A percentile compares a stretch with the other conserved stretches of the same genome.
Conservation (phyloP, 805 yeast genomes). For the Groenewaldozyma tartarivorans region DNA sequence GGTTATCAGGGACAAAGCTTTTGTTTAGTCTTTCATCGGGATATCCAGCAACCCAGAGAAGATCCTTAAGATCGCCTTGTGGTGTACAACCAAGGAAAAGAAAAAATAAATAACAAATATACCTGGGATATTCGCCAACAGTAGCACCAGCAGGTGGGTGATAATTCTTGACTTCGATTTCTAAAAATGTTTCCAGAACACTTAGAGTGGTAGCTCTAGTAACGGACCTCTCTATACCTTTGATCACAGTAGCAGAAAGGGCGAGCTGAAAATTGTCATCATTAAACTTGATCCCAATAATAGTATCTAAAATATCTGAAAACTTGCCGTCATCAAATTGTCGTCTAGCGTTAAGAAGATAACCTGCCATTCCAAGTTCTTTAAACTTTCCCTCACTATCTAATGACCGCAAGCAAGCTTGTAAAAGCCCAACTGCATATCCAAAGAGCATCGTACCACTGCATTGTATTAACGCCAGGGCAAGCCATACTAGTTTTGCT, state of each 20-base stretch:
- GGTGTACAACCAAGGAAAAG: slow-evolving; percentile 19
- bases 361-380: slow-evolving; percentile 9
- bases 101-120: slow-evolving; percentile 19
- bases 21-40: slow-evolving; percentile 16
- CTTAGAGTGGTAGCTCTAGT: slow-evolving; percentile 16
- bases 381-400: slow-evolving; percentile 19
- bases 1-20: not conserved
- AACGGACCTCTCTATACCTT: slow-evolving; percentile 18
- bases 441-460: slow-evolving; percentile 13
- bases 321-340: slow-evolving; percentile 11
- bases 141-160: slow-evolving; percentile 4
- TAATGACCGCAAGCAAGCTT: slow-evolving; percentile 13
- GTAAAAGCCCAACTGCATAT: slow-evolving; percentile 15
- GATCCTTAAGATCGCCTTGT: slow-evolving; percentile 15
- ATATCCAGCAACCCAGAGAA: slow-evolving; percentile 22
- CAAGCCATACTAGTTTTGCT: slow-evolving; percentile 42
- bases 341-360: slow-evolving; percentile 7
- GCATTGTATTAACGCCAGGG: slow-evolving; percentile 13
- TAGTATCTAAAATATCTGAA: slow-evolving; percentile 10
- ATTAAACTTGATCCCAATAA: slow-evolving; percentile 12
- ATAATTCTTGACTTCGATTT: slow-evolving; percentile 17
- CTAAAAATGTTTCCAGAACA: slow-evolving; percentile 19
- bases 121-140: slow-evolving; percentile 7
- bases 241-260: slow-evolving; percentile 15
- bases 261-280: slow-evolving; percentile 18